A percentile compares a stretch with the other conserved stretches of the same genome.
Evolutionary conservation across 169 alveolate genomes (phyloP).

Genomic region (Neospora caninum): DNA sequence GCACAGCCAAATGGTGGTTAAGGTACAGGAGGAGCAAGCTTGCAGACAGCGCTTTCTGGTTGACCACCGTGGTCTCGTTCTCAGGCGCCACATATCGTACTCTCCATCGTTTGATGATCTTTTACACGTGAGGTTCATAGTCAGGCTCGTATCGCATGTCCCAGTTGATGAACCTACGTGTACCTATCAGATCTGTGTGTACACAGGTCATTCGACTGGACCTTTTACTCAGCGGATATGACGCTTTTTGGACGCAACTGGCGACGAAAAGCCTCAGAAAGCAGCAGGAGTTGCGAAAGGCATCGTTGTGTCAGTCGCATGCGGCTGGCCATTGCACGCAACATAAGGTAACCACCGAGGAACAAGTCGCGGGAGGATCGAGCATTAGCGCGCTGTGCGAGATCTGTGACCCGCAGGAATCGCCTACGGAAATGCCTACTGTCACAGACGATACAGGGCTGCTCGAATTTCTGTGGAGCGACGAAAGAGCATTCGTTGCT

Average conservation of each 20-base stretch:
- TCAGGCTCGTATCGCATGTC: too few relatives aligned
- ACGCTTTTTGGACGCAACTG: neutral
- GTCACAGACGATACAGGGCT: slow-evolving; percentile 15
- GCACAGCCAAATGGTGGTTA: too few relatives aligned
- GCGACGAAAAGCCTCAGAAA: neutral
- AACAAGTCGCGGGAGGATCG: neutral
- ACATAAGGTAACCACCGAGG: neutral
- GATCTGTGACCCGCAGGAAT: neutral
- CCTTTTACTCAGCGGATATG: neutral
- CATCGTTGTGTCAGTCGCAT: neutral
- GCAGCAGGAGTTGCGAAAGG: neutral
- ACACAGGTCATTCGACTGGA: slow-evolving; percentile 1
- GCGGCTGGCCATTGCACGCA: neutral
- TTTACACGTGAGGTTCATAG: too few relatives aligned
- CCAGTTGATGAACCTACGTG: neutral
- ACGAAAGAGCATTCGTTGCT: neutral
- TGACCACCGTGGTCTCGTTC: too few relatives aligned
- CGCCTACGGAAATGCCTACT: neutral
- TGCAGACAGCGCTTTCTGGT: too few relatives aligned
- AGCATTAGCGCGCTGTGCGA: neutral
- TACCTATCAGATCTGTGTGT: neutral
- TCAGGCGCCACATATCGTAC: too few relatives aligned
- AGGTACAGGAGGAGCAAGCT: too few relatives aligned
- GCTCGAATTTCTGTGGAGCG: neutral
- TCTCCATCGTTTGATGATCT: too few relatives aligned